Evolutionary conservation across 352 stramenopile species (phyloP), one percentile per base, ranked within the genome.

Genomic region (Globisporangium solare): DNA sequence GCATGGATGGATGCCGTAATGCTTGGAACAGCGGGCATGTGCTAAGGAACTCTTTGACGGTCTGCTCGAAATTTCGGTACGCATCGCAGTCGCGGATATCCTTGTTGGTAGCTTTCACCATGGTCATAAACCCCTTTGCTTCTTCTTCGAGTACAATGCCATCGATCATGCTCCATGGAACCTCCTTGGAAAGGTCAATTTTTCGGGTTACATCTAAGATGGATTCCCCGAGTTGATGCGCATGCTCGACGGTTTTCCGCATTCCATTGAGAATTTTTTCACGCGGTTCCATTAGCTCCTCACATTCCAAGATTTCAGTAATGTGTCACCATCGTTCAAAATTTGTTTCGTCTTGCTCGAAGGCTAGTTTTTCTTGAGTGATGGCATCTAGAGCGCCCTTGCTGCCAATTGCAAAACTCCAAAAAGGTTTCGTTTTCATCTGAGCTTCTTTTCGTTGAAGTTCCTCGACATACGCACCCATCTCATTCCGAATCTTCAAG

Each of bases 111-210:
- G 79, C 73, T 63, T 98, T 98, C 10, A 97, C 85, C 11, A 97
- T 79, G 45, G 62, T 67, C 55, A 90, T 60, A 49, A 94, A 89
- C 8, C 60, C 52, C 63, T 98, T 98, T 12, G 86, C 86, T 58
- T 96, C 92, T 67, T 98, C 94, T 61, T 98, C 95, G 11, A 99
- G 63, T 20, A 93, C 76, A 27, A 97, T 73, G 3, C 89, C 79
- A 57, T 97, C 84, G 15, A 98, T 78, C 71, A 97, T 83, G 40
- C 68, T 77, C 96, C 95, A 99, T 31, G 96, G 79, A 56, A 97
- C 76, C 35, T 91, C 81, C 64, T 93, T 88, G 0, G 76, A 88
- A 35, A 94, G 64, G 37, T 89, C 73, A 35, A 98, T 92, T 67
- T 97, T 98, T 7, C 73, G 73, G 15, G 93, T 86, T 1, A 97